Evolutionary conservation across 768 basidiomycete genomes (phyloP).

Genomic region (Leccinellum albellum): DNA sequence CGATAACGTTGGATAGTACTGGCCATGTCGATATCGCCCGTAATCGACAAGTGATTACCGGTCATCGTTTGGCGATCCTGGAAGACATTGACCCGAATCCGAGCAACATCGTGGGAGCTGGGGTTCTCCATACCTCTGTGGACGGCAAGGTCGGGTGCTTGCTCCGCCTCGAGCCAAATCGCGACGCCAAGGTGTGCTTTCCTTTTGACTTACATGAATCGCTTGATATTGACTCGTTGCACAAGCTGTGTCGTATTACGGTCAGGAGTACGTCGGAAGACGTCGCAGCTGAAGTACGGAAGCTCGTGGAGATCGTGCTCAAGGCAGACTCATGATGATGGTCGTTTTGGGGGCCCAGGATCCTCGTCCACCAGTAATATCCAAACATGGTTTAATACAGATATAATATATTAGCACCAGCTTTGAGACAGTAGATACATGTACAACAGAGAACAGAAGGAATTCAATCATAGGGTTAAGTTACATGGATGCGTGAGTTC

Average conservation of each 20-base stretch:
- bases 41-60: conserved; percentile 73
- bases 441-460: background rate
- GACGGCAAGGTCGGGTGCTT: conserved; percentile 96
- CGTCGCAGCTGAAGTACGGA: conserved; percentile 71
- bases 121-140: conserved; percentile 87
- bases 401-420: conserved; percentile 16
- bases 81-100: conserved; percentile 90
- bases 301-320: conserved; percentile 41
- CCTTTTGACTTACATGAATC: background rate
- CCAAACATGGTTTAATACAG: conserved; percentile 24
- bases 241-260: conserved; percentile 86
- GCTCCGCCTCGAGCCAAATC: conserved; percentile 89
- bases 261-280: conserved; percentile 93
- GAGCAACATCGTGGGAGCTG: conserved; percentile 91
- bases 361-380: conserved; percentile 11
- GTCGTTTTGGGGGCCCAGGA: background rate
- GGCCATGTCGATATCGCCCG: conserved; percentile 75
- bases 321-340: conserved; percentile 21
- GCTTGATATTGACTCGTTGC: background rate
- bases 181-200: conserved; percentile 80
- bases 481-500: conserved; percentile 1
- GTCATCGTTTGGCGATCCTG: conserved; percentile 73
- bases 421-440: conserved; percentile 8
- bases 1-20: conserved; percentile 59
- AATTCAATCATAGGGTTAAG: background rate